These are phyloP conservation scores for Melanogaster broomeanus DNA, from an alignment of 768 basidiomycete species.

Conservation along the genomic window DNA sequence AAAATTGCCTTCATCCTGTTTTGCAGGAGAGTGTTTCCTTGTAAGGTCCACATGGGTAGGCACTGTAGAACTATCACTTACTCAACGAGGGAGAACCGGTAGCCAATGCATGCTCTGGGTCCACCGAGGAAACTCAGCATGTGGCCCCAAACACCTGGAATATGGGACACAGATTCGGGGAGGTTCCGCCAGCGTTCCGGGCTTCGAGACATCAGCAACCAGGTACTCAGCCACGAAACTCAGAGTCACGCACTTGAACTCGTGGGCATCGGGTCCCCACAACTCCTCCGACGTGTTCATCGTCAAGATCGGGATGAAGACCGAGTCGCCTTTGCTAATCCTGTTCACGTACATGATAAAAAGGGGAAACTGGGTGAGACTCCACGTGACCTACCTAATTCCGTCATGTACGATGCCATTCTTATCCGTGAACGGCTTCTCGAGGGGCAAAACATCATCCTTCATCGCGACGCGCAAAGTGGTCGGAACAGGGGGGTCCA, in stretches of 20 bases:
- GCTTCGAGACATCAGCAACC: no score
- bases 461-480: slow-evolving; percentile 46
- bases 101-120: no score
- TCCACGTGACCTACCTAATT: slow-evolving; percentile 34
- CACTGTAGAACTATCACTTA: no score
- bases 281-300: slow-evolving; percentile 52
- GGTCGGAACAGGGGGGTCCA: slow-evolving; percentile 50
- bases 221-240: background rate
- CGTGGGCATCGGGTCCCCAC: slow-evolving; percentile 60
- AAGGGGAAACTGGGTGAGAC: no score
- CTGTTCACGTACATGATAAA: slow-evolving; percentile 15
- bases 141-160: no score
- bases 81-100: no score
- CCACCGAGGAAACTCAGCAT: no score
- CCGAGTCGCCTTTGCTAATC: slow-evolving; percentile 42
- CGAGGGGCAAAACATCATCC: slow-evolving; percentile 53
- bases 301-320: slow-evolving; percentile 52
- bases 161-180: no score
- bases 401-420: slow-evolving; percentile 39
- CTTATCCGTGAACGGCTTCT: slow-evolving; percentile 41
- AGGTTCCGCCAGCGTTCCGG: no score
- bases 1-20: no score
- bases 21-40: no score
- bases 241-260: slow-evolving; percentile 51
- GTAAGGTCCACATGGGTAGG: no score